Evolutionary conservation across 176 grass and related monocot genomes (phyloP), one percentile per base, ranked within the genome.

Genomic region (Aegilops speltoides): DNA sequence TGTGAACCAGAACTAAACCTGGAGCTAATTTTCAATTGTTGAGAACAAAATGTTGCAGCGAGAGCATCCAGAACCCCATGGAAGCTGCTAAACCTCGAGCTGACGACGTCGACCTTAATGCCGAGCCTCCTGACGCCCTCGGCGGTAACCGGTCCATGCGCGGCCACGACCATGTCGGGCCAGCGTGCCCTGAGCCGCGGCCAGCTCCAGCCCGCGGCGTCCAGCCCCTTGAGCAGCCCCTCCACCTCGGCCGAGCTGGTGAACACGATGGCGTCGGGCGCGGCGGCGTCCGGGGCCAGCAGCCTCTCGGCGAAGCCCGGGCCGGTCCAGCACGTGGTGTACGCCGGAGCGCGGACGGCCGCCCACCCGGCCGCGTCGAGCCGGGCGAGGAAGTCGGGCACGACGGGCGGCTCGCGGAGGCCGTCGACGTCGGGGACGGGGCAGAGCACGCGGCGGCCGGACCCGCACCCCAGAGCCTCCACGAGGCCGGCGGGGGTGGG

Each of bases 231-330:
- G 86, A 95, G 83, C 80, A 98, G 71, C 29, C 88, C 96, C 84
- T 98, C 93, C 37, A 94, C 96, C 91, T 98, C 96, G 0, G 91
- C 88, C 45, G 89, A 89, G 90, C 91, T 92, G 11, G 96, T 98
- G 93, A 98, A 98, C 74, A 98, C 80, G 68, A 95, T 68, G 59
- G 93, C 96, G 77, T 98, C 93, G 52, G 71, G 66, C 70, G 76
- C 33, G 14, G 79, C 54, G 16, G 72, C 89, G 60, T 56, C 84
- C 23, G 76, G 38, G 24, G 37, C 81, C 52, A 95, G 75, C 43
- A 98, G 54, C 22, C 4, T 6, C 11, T 82, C 83, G 41, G 57
- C 78, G 80, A 93, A 95, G 60, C 79, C 52, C 20, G 93, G 89
- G 2, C 96, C 96, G 13, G 73, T 69, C 96, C 93, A 95, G 31